These are phyloP conservation scores for Cyberlindnera maritima DNA, from an alignment of 805 yeast species.

Conservation along the genomic window DNA sequence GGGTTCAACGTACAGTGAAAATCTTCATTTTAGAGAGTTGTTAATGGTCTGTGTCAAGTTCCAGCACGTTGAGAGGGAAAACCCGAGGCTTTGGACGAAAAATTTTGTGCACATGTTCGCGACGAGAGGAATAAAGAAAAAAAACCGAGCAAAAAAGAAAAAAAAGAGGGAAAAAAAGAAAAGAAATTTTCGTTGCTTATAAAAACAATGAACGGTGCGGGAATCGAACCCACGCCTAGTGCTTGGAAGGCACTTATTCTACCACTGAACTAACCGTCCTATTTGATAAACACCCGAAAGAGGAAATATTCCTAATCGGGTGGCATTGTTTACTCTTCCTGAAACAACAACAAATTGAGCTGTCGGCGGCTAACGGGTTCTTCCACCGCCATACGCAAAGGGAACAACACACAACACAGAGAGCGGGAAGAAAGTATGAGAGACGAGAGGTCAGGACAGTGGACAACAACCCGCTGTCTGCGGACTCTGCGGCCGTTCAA, in stretches of 20 bases:
- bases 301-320: neutral
- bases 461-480: constrained; percentile 12
- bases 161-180: neutral
- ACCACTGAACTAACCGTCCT: constrained; percentile 54
- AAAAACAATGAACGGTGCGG: constrained; percentile 74
- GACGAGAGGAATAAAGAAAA: neutral
- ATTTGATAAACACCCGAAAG: neutral
- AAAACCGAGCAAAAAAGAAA: neutral
- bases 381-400: neutral
- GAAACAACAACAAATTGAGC: neutral
- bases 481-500: constrained; percentile 18
- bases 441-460: constrained; percentile 1
- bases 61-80: neutral
- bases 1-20: constrained; percentile 7
- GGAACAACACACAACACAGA: neutral
- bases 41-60: neutral
- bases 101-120: constrained; percentile 7
- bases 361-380: neutral
- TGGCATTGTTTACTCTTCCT: neutral
- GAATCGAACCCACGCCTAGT: constrained; percentile 90
- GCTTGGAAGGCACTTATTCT: constrained; percentile 91
- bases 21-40: constrained; percentile 13
- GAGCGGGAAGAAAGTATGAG: neutral
- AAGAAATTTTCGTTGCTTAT: neutral
- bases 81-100: constrained; percentile 4